Evolutionary conservation across 192 early-diverging fungal species (phyloP), one percentile per base, ranked within the genome.

Genomic region (Helicostylum pulchrum): DNA sequence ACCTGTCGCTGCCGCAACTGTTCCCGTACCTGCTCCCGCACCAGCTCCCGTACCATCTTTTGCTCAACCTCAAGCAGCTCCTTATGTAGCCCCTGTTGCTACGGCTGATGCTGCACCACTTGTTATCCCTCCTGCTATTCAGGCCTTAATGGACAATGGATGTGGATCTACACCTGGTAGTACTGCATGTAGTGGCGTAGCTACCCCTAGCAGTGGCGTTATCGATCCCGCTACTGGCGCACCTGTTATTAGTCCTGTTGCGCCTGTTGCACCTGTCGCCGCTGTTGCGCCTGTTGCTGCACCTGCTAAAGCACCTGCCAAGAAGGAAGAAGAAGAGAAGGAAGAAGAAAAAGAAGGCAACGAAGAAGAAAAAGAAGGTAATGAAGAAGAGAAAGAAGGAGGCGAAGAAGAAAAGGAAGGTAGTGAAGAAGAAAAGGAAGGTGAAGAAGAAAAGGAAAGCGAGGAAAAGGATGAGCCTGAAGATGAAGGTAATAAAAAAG

Each of bases 281-380:
- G 30, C 17, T n/a, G 4, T 5, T 39, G 36, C 54, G 31, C 54
- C 54, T 3, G 34, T 9, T 1, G 14, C n/a, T 39, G 31, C n/a
- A n/a, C n/a, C n/a, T n/a, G n/a, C n/a, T n/a, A n/a, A n/a, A n/a
- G n/a, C n/a, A n/a, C n/a, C n/a, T n/a, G n/a, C n/a, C n/a, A n/a
- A 17, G 31, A 56, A 12, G 54, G 34, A 32, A 48, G 47, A 48
- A 32, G 54, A 56, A 56, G 31, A 17, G 31, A 56, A 12, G 54
- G 34, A 32, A 48, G 47, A 48, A 32, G 54, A 56, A n/a, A 8
- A 9, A 56, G 47, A 48, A 48, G 47, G 5, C 1, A 17, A 15
- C 5, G 15, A 48, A 19, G n/a, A 15, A 1, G 47, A 17, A 17
- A 48, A 17, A 3, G 32, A 56, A 17, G 54, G 32, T 17, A 17